Base-by-base conservation (phyloP, 1,284 basidiomycete genomes). In the Puccinia triticina region DNA sequence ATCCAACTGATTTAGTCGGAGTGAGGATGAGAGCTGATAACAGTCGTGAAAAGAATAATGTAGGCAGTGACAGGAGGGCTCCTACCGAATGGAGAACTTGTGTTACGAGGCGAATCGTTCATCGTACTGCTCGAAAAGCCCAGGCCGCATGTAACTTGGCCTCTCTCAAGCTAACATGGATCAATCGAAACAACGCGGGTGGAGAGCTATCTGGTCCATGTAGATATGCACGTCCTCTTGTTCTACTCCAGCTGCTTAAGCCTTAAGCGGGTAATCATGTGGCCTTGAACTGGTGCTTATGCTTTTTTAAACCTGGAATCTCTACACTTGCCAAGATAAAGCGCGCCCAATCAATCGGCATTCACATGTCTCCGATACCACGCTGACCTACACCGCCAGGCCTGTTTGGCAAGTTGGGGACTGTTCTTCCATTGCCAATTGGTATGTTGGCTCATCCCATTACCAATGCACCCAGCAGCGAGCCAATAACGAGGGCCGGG, bases 321-420 rank as follows among this genome's bases (percentile, higher is more conserved):
- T 21, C 18, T 16, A 55, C 10, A 10, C 7, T 55, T 55, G 23
- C 10, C 53, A n/a, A 55, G 53, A 55, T 16, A 21, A n/a, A 55
- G 23, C 23, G 53, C 18, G 4, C 53, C 53, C 7, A 55, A 55
- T 21, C 14, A 55, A 21, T 16, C 53, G 5, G 53, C 18, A 55
- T 55, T 55, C 53, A 8, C 53, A 55, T 55, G 53, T 55, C 53
- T 55, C 53, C 53, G 53, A 55, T n/a, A n/a, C 53, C 53, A n/a
- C 18, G 53, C 53, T 55, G 43, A 46, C 43, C 43, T 7, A 46
- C 14, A 7, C 43, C 7, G 43, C 43, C n/a, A n/a, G n/a, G n/a
- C n/a, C n/a, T n/a, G n/a, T n/a, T n/a, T n/a, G n/a, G n/a, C n/a
- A n/a, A n/a, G n/a, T n/a, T n/a, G n/a, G n/a, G n/a, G n/a, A n/a